Evolutionary conservation across 345 rosid species (phyloP), one percentile per base, ranked within the genome.

Genomic region (Physaria fendleri): DNA sequence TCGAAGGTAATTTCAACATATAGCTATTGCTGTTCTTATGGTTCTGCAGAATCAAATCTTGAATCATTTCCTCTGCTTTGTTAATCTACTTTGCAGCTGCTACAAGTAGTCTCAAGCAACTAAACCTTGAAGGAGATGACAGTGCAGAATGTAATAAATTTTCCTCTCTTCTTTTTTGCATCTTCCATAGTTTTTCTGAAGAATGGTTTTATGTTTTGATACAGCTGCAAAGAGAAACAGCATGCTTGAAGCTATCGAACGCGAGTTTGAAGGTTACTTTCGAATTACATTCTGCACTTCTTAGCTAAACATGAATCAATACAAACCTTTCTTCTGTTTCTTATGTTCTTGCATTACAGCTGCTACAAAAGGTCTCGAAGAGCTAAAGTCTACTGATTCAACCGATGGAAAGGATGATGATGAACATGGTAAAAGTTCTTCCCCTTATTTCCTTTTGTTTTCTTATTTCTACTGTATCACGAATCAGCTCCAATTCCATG

Each of bases 171-270:
- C 0, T 5, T 56, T 62, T 0, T 41, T 30, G 8, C 27, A 33
- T 24, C 46, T 23, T 47, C 61, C 22, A 14, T 30, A 38, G 22
- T 24, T 21, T 21, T 24, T 54, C 16, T 32, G 17, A 62, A 47
- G 40, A 24, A 15, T 23, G 9, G 1, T 40, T 62, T 13, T 32
- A n/a, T 40, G 39, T 55, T 40, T 55, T 47, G 56, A 24, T 63
- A 47, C 20, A 70, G 74, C 22, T 39, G 59, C 53, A 56, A 70
- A 25, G 65, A 70, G 74, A 47, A 18, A 56, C 12, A 48, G 30
- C 24, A 70, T 70, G 69, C 58, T 70, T 56, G 74, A 70, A 47
- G 64, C 45, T 8, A 70, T 70, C 1, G 74, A 70, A 48, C 64
- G 53, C 24, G 74, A 70, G 53, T 70, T 62, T 62, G 74, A 70